A percentile compares a stretch with the other conserved stretches of the same genome.
Evolutionary conservation across 169 alveolate species (phyloP).

Genomic region (Babesia caballi): DNA sequence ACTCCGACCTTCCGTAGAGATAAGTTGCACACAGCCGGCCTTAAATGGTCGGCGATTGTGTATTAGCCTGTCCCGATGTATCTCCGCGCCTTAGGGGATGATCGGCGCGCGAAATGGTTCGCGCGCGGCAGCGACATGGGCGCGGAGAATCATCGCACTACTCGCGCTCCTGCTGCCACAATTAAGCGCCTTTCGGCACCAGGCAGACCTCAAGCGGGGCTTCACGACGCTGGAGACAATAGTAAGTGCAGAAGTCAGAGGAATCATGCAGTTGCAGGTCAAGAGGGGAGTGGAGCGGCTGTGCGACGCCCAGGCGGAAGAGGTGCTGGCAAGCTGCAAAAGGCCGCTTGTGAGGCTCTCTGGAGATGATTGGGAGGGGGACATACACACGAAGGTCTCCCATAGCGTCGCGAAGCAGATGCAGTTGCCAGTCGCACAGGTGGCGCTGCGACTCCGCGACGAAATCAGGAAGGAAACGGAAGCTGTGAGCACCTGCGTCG

Average conservation of each 20-base stretch:
- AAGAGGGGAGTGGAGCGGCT: constrained; percentile 41
- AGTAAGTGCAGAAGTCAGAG: not conserved
- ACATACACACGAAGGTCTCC: constrained; percentile 44
- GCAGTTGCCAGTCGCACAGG: constrained; percentile 13
- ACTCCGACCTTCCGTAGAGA: too few species aligned
- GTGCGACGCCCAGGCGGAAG: constrained; percentile 33
- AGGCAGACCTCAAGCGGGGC: constrained; percentile 19
- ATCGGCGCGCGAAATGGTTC: too few species aligned
- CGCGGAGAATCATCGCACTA: too few species aligned
- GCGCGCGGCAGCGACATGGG: too few species aligned
- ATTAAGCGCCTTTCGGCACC: not conserved
- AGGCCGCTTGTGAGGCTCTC: constrained; percentile 47
- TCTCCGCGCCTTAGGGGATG: too few species aligned
- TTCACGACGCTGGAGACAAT: constrained; percentile 18
- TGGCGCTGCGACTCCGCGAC: constrained; percentile 22
- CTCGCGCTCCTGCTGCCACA: too few species aligned
- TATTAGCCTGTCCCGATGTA: too few species aligned
- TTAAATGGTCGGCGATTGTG: too few species aligned
- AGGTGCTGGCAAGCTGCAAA: constrained; percentile 3
- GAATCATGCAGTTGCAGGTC: constrained; percentile 1
- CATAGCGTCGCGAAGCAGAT: constrained; percentile 11
- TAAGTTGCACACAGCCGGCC: too few species aligned
- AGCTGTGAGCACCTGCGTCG: constrained; percentile 14
- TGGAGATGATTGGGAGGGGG: constrained; percentile 19
- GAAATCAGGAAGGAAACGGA: constrained; percentile 54